Conservation (phyloP, 371 early-diverging fungal genomes). For the Mucor ambiguus region DNA sequence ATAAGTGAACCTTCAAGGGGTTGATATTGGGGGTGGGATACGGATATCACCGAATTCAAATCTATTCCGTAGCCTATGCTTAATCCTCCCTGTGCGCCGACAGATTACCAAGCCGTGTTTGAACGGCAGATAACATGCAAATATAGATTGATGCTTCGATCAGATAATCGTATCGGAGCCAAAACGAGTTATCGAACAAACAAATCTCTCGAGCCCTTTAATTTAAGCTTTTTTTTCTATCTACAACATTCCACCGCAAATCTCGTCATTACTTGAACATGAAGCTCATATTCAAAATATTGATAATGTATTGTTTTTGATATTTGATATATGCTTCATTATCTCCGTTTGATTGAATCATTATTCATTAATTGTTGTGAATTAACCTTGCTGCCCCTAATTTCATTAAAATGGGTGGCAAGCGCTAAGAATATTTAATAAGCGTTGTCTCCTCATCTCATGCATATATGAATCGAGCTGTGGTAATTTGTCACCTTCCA, state of each 20-base stretch:
- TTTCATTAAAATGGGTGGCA: background rate
- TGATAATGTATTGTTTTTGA: too few relatives aligned
- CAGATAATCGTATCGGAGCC: background rate
- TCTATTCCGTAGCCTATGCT: conserved; percentile 3
- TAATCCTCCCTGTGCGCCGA: background rate
- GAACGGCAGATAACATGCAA: background rate
- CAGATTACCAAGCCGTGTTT: background rate
- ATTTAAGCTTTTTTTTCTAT: background rate
- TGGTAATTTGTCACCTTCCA: background rate
- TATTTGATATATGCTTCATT: background rate
- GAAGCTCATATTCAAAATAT: too few relatives aligned
- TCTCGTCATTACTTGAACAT: background rate
- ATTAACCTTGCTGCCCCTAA: background rate
- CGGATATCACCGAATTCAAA: conserved; percentile 5
- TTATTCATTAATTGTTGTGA: background rate
- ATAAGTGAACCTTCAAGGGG: background rate
- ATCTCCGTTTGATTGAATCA: background rate
- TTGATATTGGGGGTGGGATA: background rate
- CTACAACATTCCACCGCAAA: background rate
- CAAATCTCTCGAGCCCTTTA: background rate
- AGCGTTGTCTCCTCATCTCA: conserved; percentile 3
- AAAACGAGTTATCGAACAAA: background rate
- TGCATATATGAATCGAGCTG: background rate
- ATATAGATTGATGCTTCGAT: background rate
- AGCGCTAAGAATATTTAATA: background rate